These are phyloP conservation scores for Yarrowia keelungensis DNA, from an alignment of 805 yeast species.

Conservation along the genomic window DNA sequence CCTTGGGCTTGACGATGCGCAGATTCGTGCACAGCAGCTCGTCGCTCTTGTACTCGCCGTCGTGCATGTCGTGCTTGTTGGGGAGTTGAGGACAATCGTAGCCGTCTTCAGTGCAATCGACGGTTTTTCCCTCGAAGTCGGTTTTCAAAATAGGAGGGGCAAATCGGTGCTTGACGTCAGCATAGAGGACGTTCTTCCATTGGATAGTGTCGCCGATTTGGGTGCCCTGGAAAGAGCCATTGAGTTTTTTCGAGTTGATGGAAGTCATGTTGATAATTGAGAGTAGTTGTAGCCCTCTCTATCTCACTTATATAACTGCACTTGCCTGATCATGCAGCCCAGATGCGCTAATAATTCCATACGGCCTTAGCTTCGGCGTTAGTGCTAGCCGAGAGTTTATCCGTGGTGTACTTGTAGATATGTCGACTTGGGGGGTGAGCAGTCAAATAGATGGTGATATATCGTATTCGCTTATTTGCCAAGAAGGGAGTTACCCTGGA, in stretches of 20 bases:
- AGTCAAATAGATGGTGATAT: too few species aligned
- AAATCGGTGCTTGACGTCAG: slow-evolving; percentile 32
- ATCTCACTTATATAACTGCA: too few species aligned
- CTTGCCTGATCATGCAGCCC: slow-evolving; percentile 2
- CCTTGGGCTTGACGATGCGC: slow-evolving; percentile 43
- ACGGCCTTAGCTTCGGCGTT: slow-evolving; percentile 10
- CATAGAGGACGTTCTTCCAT: slow-evolving; percentile 32
- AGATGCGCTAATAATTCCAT: slow-evolving; percentile 20
- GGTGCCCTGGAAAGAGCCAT: slow-evolving; percentile 14
- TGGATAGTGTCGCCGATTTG: neutral
- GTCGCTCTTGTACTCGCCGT: slow-evolving; percentile 40
- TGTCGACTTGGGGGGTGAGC: neutral
- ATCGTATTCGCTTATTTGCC: too few species aligned
- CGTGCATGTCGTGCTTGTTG: slow-evolving; percentile 26
- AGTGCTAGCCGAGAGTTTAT: slow-evolving; percentile 15
- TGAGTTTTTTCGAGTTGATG: slow-evolving; percentile 15
- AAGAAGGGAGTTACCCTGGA: too few species aligned
- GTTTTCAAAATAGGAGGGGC: slow-evolving; percentile 17
- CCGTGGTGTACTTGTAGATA: neutral
- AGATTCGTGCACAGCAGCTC: slow-evolving; percentile 47
- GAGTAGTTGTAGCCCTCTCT: too few species aligned
- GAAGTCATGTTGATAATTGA: slow-evolving; percentile 1
- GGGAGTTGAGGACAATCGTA: slow-evolving; percentile 32
- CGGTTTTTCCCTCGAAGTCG: neutral
- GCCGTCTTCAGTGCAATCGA: slow-evolving; percentile 23